Conservation (phyloP, 352 stramenopile species). For the Globisporangium recalcitrans region DNA sequence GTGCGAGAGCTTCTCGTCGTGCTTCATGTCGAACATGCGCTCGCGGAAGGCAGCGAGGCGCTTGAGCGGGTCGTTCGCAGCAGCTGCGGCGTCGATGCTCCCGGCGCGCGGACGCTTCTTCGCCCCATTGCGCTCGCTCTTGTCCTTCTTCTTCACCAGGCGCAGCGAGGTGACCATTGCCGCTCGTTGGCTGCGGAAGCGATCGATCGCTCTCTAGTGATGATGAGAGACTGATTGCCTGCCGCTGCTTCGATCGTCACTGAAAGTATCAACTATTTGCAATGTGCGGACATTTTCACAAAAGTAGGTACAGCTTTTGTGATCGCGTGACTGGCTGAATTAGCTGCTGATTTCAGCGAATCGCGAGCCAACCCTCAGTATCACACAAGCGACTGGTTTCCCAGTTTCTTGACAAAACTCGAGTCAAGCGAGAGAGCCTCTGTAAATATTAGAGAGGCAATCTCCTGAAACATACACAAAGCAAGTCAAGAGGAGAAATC, state of each 20-base stretch:
- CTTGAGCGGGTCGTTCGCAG: conserved; percentile 29
- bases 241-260: not conserved
- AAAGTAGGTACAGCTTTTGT: no score
- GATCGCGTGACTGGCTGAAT: no score
- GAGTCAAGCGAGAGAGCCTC: no score
- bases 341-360: no score
- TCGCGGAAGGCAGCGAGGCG: conserved; percentile 44
- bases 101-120: conserved; percentile 36
- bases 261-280: no score
- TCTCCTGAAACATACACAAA: no score
- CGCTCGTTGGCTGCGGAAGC: not conserved
- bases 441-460: no score
- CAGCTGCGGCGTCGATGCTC: conserved; percentile 18
- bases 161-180: conserved; percentile 5
- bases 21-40: conserved; percentile 52
- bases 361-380: no score
- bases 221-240: not conserved
- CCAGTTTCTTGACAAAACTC: no score
- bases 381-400: no score
- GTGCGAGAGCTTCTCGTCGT: conserved; percentile 11
- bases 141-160: conserved; percentile 8
- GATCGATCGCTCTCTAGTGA: not conserved
- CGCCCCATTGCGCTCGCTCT: not conserved
- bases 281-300: no score
- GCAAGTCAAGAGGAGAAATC: no score